A percentile compares a stretch with the other conserved stretches of the same genome.
Evolutionary conservation across 2,329 filamentous ascomycete genomes (phyloP).

Genomic region (Lojkania enalia): DNA sequence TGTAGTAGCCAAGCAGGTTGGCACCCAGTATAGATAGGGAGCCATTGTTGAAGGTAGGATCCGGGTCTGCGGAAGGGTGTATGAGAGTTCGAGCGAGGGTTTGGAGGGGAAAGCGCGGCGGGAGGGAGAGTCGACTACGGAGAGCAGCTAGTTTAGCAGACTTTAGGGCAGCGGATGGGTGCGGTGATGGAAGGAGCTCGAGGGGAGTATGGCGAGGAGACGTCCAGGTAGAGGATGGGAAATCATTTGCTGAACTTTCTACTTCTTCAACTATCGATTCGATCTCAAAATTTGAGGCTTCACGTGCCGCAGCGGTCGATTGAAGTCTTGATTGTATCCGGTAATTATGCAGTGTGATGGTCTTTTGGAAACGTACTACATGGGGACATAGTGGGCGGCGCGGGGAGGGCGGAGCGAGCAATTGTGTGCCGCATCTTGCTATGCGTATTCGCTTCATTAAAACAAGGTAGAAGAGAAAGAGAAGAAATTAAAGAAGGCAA

Average conservation of each 20-base stretch:
- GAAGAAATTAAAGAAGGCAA: constrained; percentile 7
- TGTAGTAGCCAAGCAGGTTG: constrained; percentile 85
- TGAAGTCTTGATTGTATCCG: constrained; percentile 32
- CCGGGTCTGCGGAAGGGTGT: constrained; percentile 79
- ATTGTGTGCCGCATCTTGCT: constrained; percentile 63
- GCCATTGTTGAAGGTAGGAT: constrained; percentile 84
- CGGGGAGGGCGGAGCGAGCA: constrained; percentile 53
- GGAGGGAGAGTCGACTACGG: constrained; percentile 83
- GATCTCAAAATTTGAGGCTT: no score
- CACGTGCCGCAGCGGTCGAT: constrained; percentile 17
- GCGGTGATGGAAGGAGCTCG: constrained; percentile 68
- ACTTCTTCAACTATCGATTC: constrained; percentile 15
- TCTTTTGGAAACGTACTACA: constrained; percentile 23
- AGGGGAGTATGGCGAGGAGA: constrained; percentile 11
- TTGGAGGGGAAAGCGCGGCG: constrained; percentile 78
- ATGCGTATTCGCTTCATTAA: constrained; percentile 66
- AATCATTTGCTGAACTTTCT: background rate
- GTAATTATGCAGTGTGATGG: constrained; percentile 33
- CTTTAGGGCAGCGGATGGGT: constrained; percentile 64
- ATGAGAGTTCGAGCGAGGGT: constrained; percentile 85
- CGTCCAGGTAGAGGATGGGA: background rate
- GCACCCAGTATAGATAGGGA: constrained; percentile 79
- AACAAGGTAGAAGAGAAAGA: constrained; percentile 15
- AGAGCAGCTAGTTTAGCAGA: constrained; percentile 92
- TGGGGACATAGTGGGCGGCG: constrained; percentile 48